Evolutionary conservation across 768 basidiomycete genomes (phyloP).

Genomic region (Amanita fuliginea): DNA sequence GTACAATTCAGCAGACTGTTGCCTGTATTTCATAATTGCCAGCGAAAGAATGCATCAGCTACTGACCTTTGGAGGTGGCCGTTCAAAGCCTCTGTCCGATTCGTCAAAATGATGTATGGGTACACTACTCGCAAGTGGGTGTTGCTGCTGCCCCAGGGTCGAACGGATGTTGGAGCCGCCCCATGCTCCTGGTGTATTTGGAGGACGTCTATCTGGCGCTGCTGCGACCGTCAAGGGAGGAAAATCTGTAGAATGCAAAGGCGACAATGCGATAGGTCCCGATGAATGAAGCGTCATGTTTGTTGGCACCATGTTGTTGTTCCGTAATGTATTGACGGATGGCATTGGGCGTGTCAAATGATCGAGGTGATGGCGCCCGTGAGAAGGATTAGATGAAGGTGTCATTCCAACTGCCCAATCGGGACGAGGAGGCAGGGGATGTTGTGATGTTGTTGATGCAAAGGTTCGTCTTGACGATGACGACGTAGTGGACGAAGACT

Average conservation of each 20-base stretch:
- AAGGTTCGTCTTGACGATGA: slow-evolving; percentile 72
- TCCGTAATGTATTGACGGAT: slow-evolving; percentile 28
- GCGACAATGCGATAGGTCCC: slow-evolving; percentile 21
- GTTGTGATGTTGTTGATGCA: slow-evolving; percentile 62
- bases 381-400: slow-evolving; percentile 52
- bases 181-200: slow-evolving; percentile 60
- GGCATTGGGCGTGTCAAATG: slow-evolving; percentile 32
- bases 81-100: slow-evolving; percentile 32
- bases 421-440: slow-evolving; percentile 69
- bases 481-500: slow-evolving; percentile 70
- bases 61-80: slow-evolving; percentile 35
- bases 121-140: slow-evolving; percentile 12
- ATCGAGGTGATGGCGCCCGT: slow-evolving; percentile 39
- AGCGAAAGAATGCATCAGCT: background rate
- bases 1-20: slow-evolving; percentile 21
- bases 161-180: slow-evolving; percentile 43
- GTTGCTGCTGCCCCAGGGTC: slow-evolving; percentile 26
- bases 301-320: slow-evolving; percentile 20
- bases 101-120: slow-evolving; percentile 28
- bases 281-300: slow-evolving; percentile 15
- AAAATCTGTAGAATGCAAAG: slow-evolving; percentile 54
- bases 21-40: background rate
- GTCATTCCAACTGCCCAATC: slow-evolving; percentile 87
- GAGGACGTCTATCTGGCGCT: slow-evolving; percentile 39
- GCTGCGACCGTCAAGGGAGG: slow-evolving; percentile 48